Percentiles rank a stretch among this genome's conserved stretches.
phyloP scores from a whole-genome alignment of 257 asterid species.

The Osmanthus fragrans region DNA sequence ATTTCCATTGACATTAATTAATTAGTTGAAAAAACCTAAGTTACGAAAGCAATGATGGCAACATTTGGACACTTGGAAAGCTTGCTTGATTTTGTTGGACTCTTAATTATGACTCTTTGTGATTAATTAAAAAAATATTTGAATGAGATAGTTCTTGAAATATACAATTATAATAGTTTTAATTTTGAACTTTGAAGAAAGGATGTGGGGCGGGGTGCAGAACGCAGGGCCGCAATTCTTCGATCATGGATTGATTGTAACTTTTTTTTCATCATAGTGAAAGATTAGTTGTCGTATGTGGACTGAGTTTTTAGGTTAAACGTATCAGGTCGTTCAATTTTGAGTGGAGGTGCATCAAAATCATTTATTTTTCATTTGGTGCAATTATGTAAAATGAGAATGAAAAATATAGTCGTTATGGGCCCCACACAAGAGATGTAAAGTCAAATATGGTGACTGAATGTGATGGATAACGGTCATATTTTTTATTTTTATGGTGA shows the following conservation, averaged over 20 bases:
- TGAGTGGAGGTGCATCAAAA: too few species aligned
- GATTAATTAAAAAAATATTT: neutral
- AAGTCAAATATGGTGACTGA: too few species aligned
- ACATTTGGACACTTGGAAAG: slow-evolving; percentile 24
- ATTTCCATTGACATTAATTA: neutral
- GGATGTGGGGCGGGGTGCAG: neutral
- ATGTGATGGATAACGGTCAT: too few species aligned
- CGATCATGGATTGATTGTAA: too few species aligned
- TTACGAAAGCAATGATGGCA: slow-evolving; percentile 9
- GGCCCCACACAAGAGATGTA: too few species aligned
- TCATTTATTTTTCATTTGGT: too few species aligned
- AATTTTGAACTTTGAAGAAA: neutral
- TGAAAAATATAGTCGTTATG: too few species aligned
- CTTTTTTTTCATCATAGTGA: neutral
- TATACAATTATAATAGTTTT: neutral
- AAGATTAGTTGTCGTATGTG: neutral
- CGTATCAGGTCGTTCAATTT: too few species aligned
- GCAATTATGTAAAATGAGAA: too few species aligned
- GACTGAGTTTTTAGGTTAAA: too few species aligned
- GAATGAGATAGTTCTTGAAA: neutral
- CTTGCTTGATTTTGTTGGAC: neutral
- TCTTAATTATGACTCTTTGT: slow-evolving; percentile 10
- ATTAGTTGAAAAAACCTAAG: neutral
- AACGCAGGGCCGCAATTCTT: neutral
- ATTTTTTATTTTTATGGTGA: too few species aligned